A percentile compares a stretch with the other conserved stretches of the same genome.
Conservation (phyloP, 2,329 filamentous ascomycete species). For the Diaporthe citrichinensis region DNA sequence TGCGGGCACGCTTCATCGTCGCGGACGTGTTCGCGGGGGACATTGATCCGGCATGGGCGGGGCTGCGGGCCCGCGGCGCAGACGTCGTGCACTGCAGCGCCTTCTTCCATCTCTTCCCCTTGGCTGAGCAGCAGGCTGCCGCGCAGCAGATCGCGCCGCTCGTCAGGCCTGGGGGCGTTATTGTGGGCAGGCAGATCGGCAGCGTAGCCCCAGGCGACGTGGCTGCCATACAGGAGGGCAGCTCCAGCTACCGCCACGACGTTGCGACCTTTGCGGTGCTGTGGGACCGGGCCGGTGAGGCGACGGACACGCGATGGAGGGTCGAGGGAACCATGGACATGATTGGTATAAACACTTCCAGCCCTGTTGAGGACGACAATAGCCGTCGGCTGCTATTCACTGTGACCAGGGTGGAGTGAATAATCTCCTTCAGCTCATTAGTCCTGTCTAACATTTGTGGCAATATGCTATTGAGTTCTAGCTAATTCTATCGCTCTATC, state of each 20-base stretch:
- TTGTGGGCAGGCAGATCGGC: constrained; percentile 8
- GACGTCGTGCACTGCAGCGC: too few relatives aligned
- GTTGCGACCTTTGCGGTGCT: neutral
- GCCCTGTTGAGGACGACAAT: neutral
- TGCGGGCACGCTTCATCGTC: too few relatives aligned
- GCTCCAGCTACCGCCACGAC: constrained; percentile 2
- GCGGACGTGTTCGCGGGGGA: too few relatives aligned
- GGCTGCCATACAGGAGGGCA: neutral
- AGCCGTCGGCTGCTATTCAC: neutral
- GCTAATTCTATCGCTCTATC: too few relatives aligned
- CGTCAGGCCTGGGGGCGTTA: neutral
- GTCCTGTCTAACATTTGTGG: too few relatives aligned
- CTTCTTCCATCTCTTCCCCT: too few relatives aligned
- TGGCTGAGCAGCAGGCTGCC: neutral
- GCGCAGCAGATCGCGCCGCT: constrained; percentile 2
- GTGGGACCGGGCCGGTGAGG: neutral
- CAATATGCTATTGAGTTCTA: too few relatives aligned
- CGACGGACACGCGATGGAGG: neutral
- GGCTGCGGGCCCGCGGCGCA: too few relatives aligned
- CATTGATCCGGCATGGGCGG: too few relatives aligned
- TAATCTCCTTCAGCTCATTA: neutral
- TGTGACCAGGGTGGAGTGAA: neutral
- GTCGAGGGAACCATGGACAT: neutral
- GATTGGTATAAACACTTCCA: neutral
- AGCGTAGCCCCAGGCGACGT: neutral